These are phyloP conservation scores for Aspergillus aculeatinus DNA, from an alignment of 2,329 filamentous ascomycete species.

Conservation along the genomic window DNA sequence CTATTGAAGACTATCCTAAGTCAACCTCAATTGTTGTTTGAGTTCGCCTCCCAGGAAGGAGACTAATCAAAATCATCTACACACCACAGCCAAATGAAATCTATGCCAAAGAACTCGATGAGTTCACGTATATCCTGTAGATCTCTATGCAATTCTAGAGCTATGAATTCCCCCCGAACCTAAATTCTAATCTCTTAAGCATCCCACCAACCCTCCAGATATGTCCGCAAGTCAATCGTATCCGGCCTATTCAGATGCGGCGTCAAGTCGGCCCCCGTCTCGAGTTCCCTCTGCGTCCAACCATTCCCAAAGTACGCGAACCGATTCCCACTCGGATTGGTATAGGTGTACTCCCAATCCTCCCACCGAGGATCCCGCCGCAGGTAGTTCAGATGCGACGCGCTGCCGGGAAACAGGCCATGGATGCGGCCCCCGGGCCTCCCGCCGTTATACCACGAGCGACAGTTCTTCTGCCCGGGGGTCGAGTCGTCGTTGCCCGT, in stretches of 20 bases:
- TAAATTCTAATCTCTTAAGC: conserved; percentile 21
- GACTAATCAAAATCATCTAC: too few species aligned
- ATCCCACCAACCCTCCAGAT: conserved; percentile 70
- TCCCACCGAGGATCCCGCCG: conserved; percentile 59
- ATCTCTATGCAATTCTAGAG: too few species aligned
- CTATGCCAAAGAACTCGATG: too few species aligned
- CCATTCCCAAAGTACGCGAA: conserved; percentile 66
- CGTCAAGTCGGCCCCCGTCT: conserved; percentile 59
- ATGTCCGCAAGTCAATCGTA: conserved; percentile 58
- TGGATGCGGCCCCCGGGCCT: conserved; percentile 63
- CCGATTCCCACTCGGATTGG: conserved; percentile 45
- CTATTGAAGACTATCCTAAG: too few species aligned
- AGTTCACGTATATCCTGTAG: too few species aligned
- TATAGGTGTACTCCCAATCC: conserved; percentile 57
- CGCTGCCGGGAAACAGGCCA: conserved; percentile 69
- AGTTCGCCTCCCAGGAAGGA: too few species aligned
- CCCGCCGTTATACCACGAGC: conserved; percentile 71
- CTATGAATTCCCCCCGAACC: background rate
- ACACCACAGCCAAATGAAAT: too few species aligned
- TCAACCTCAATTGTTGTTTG: too few species aligned
- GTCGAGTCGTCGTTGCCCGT: conserved; percentile 39
- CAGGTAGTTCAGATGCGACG: conserved; percentile 60
- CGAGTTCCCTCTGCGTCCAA: conserved; percentile 59
- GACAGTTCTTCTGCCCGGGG: conserved; percentile 57
- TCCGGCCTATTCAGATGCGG: conserved; percentile 60